Evolutionary conservation across 1,284 basidiomycete species (phyloP), one percentile per base, ranked within the genome.

Genomic region (Puccinia novopanici): DNA sequence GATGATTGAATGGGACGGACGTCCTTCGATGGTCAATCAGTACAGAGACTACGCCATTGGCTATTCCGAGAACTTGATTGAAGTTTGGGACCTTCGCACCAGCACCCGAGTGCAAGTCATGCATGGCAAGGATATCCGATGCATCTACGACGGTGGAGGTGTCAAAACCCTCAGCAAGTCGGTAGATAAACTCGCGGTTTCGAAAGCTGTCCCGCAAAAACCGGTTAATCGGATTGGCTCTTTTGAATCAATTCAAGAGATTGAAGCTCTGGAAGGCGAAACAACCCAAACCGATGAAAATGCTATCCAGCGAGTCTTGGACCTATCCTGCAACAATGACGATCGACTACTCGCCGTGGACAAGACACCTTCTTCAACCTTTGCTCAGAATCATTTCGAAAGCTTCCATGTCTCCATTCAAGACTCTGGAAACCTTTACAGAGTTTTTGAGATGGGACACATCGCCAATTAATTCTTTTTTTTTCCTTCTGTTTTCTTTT

Each of bases 1-100:
- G 45, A 90, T 91, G 5, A 93, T 98, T 84, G 95, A 98, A 85
- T 98, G 95, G 94, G 95, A 98, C 87, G 94, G 94, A 15, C 92
- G 90, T 2, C 93, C 93, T 0, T 92, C 94, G 84, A 91, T 90
- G 59, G 93, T 94, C 40, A 93, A 93, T 0, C 91, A 93, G 87
- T 93, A 95, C 84, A 90, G 92, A 71, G 93, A 94, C 0, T 95
- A 95, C 84, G 89, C 98, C 73, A 89, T 98, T 24, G 91, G 96
- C 50, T 94, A 98, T 86, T 94, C 96, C 85, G 88, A 90, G 22
- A 91, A 93, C 42, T 98, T 98, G 87, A 92, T 98, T 84, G 95
- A 98, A 87, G 90, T 98, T 59, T 90, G 95, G 45, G 92, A 97
- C 84, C 90, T 92, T 83, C 88, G 92, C 82, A 93, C 91, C 0